These are phyloP conservation scores for Kalmusia sp. DNA, from an alignment of 2,329 filamentous ascomycete genomes.

Conservation along the genomic window DNA sequence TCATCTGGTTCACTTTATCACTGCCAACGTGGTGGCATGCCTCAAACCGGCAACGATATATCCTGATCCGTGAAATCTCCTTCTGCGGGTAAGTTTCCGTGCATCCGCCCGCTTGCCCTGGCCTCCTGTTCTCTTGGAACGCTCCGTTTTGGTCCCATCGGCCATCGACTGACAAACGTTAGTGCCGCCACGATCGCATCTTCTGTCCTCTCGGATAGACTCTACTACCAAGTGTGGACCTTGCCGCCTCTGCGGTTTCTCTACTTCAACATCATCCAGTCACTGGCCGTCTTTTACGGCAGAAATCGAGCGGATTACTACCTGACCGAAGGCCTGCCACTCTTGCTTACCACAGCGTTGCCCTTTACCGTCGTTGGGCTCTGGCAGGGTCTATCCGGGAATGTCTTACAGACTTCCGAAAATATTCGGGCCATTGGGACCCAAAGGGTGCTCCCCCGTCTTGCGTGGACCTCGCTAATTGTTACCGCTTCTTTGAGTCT, in stretches of 20 bases:
- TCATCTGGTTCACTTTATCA: conserved; percentile 80
- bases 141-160: conserved; percentile 19
- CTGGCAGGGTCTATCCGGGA: conserved; percentile 51
- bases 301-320: conserved; percentile 93
- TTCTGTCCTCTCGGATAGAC: conserved; percentile 73
- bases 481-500: conserved; percentile 73
- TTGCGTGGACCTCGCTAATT: conserved; percentile 57
- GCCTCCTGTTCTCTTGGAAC: conserved; percentile 11
- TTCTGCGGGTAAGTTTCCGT: conserved; percentile 61
- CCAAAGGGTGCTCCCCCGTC: conserved; percentile 27
- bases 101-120: conserved; percentile 17
- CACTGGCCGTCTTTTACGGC: conserved; percentile 91
- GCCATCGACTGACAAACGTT: conserved; percentile 21
- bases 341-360: conserved; percentile 82
- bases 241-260: conserved; percentile 88
- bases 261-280: conserved; percentile 88
- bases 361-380: conserved; percentile 76
- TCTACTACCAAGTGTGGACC: conserved; percentile 85
- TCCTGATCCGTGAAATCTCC: conserved; percentile 68
- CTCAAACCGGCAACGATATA: conserved; percentile 53
- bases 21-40: conserved; percentile 59
- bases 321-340: conserved; percentile 83
- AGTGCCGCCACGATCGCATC: conserved; percentile 66
- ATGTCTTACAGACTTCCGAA: background rate
- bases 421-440: conserved; percentile 14